Evolutionary conservation across 2,329 filamentous ascomycete species (phyloP), one percentile per base, ranked within the genome.

Genomic region (Rhinocladiella mackenziei): DNA sequence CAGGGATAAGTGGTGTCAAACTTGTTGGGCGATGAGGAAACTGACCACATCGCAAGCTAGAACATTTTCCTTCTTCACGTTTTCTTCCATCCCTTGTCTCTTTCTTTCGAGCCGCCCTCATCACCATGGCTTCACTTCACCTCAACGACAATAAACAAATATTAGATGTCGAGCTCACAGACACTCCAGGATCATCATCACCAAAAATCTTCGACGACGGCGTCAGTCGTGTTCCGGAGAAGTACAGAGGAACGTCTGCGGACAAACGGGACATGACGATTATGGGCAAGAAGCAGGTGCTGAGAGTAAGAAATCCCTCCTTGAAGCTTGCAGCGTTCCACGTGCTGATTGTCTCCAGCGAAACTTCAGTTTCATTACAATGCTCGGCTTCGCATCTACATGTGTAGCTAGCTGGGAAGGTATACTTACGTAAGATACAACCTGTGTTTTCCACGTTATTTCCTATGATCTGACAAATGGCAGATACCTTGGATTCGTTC

Each of bases 351-450:
- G 29, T 47, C 26, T 22, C 23, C 42, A 71, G 68, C 60, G 68
- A 51, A 70, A 70, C 41, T 72, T 72, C 57, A 59, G 62, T 19
- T 70, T 69, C 43, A 54, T 70, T 26, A 68, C 68, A 0, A 70
- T 71, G 35, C 55, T 71, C 17, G 69, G 68, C 10, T 72, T 72
- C 48, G 65, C 62, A 69, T 65, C 14, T 49, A 69, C 40, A 65
- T 70, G 32, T 60, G 61, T 28, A 71, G 67, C 30, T 71, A 68
- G 67, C 66, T n/a, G 62, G 63, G 18, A 59, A 69, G 53, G 62
- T 62, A 14, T 67, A 18, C 58, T 70, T 22, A 65, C 63, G 62
- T 68, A 48, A 7, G 23, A 7, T 7, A 7, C 23, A 7, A 7
- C 23, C 15, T 61, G 55, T 13, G 7, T 20, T 38, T 17, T 10